Evolutionary conservation across 805 yeast genomes (phyloP).

Genomic region (Zygosaccharomyces gambellarensis): DNA sequence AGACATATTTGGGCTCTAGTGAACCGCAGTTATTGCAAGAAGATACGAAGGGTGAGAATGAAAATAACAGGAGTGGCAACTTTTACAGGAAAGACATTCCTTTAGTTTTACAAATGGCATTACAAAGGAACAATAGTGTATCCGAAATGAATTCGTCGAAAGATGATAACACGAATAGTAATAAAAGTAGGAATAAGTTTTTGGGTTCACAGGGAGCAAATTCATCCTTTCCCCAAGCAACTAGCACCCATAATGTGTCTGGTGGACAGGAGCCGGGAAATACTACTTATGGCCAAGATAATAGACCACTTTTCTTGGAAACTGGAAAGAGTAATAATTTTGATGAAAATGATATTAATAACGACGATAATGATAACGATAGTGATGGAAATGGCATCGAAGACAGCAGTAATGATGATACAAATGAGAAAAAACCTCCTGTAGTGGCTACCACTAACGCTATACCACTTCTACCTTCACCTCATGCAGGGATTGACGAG

Average conservation of each 20-base stretch:
- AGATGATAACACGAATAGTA: neutral
- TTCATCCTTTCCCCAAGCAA: slow-evolving; percentile 9
- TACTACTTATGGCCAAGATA: neutral
- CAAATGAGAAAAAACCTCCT: slow-evolving; percentile 12
- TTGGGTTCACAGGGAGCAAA: slow-evolving; percentile 11
- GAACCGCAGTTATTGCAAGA: slow-evolving; percentile 40
- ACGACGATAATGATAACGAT: neutral
- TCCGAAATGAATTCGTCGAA: neutral
- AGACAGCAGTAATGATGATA: neutral
- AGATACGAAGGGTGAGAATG: slow-evolving; percentile 25
- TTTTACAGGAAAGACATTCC: slow-evolving; percentile 37
- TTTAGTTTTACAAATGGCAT: slow-evolving; percentile 41
- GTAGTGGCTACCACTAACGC: slow-evolving; percentile 30
- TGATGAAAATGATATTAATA: neutral
- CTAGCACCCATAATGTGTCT: slow-evolving; percentile 3
- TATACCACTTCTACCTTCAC: slow-evolving; percentile 29
- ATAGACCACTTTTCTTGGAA: neutral
- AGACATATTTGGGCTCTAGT: slow-evolving; percentile 40
- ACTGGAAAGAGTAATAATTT: neutral
- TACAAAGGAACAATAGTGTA: slow-evolving; percentile 33
- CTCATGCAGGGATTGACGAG: slow-evolving; percentile 44
- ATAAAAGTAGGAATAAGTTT: neutral
- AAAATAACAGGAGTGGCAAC: slow-evolving; percentile 20
- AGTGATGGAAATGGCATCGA: neutral
- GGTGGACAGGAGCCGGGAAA: slow-evolving; percentile 2